These are phyloP conservation scores for Verticillium dahliae DNA, from an alignment of 2,329 filamentous ascomycete species.

Conservation along the genomic window DNA sequence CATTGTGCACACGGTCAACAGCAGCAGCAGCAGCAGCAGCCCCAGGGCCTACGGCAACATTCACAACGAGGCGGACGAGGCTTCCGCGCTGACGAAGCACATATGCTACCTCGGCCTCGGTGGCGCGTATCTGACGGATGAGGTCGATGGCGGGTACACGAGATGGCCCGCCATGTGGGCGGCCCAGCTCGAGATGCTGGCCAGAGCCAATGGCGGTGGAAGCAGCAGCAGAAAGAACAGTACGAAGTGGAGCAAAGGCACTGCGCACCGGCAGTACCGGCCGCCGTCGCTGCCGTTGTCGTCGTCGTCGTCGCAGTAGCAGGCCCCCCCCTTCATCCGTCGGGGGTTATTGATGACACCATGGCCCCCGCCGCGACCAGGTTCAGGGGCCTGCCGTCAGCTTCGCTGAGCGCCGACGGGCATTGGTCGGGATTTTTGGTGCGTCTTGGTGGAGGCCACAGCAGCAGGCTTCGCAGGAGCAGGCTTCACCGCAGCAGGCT, in stretches of 20 bases:
- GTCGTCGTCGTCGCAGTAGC: no score
- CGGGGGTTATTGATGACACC: no score
- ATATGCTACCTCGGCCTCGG: background rate
- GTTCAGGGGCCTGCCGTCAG: background rate
- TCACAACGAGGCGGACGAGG: background rate
- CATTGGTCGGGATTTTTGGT: no score
- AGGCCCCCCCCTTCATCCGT: no score
- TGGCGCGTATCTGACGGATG: background rate
- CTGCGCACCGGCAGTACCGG: no score
- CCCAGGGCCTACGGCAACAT: background rate
- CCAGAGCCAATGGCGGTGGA: background rate
- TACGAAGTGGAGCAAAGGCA: background rate
- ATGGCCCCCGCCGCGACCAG: background rate
- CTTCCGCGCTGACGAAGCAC: background rate
- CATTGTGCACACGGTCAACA: background rate
- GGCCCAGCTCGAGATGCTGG: background rate
- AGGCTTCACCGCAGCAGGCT: no score
- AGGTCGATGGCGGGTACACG: constrained; percentile 1
- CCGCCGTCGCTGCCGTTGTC: no score
- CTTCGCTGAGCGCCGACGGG: no score
- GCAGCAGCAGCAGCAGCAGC: background rate
- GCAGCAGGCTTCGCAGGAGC: no score
- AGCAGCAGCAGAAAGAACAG: background rate
- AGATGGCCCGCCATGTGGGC: constrained; percentile 1
- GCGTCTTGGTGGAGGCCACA: no score